Percentiles rank a stretch among this genome's conserved stretches.
phyloP scores from a whole-genome alignment of 768 basidiomycete genomes.

The Tylopilus balloui region DNA sequence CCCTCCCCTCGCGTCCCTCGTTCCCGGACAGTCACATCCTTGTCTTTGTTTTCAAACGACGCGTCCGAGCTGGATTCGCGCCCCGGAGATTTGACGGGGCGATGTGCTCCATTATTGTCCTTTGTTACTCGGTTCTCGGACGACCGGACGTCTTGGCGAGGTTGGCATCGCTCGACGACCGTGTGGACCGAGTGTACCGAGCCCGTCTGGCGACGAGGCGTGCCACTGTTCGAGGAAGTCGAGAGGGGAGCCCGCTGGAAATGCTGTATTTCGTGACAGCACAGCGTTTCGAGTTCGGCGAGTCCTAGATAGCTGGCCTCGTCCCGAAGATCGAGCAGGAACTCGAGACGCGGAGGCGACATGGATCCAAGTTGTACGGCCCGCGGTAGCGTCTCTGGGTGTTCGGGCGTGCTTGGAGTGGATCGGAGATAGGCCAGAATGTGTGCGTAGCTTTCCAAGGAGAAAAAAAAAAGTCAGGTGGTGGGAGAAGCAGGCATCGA shows the following conservation, averaged over 20 bases:
- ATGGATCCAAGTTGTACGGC: conserved; percentile 47
- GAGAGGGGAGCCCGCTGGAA: conserved; percentile 39
- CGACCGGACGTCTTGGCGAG: conserved; percentile 10
- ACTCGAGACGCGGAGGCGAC: conserved; percentile 51
- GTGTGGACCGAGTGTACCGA: conserved; percentile 61
- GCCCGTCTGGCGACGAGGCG: conserved; percentile 38
- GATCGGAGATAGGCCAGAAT: conserved; percentile 71
- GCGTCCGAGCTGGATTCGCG: conserved; percentile 8
- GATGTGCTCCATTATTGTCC: neutral
- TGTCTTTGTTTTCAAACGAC: conserved; percentile 12
- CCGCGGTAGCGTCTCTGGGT: conserved; percentile 55
- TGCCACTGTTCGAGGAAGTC: conserved; percentile 41
- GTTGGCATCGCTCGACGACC: conserved; percentile 50
- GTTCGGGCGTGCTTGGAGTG: conserved; percentile 40
- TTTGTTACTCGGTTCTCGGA: conserved; percentile 8
- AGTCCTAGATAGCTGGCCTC: conserved; percentile 76
- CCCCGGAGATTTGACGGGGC: neutral
- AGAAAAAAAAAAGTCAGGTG: neutral
- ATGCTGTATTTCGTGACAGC: conserved; percentile 59
- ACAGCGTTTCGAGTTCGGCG: conserved; percentile 58
- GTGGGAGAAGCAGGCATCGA: neutral
- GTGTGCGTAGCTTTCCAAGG: conserved; percentile 54
- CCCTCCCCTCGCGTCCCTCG: conserved; percentile 9
- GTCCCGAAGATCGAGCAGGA: conserved; percentile 70
- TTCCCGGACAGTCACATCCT: conserved; percentile 7